Evolutionary conservation across 2,329 filamentous ascomycete genomes (phyloP).

Genomic region (Clonostachys rosea): DNA sequence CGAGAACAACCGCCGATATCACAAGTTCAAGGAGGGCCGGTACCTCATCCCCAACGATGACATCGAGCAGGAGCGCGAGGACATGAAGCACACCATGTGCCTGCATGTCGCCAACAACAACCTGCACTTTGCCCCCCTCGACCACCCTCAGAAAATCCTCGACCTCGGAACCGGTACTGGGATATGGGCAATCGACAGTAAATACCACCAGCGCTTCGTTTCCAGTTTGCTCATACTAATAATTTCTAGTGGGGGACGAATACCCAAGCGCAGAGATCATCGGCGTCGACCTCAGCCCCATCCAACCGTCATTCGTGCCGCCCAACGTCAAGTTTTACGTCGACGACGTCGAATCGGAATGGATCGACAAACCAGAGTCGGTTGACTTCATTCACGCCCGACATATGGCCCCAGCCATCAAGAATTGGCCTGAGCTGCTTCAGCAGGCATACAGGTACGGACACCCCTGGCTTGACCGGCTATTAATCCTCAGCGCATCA

Average conservation of each 20-base stretch:
- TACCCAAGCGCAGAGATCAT: conserved; percentile 29
- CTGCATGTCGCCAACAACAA: conserved; percentile 24
- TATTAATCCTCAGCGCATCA: background rate
- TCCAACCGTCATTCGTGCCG: conserved; percentile 31
- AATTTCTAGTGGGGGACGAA: conserved; percentile 22
- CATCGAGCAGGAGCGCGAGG: conserved; percentile 36
- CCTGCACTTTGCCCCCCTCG: conserved; percentile 35
- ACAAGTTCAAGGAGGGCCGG: conserved; percentile 31
- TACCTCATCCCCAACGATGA: conserved; percentile 36
- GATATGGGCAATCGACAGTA: conserved; percentile 40
- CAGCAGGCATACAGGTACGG: conserved; percentile 11
- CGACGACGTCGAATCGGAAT: conserved; percentile 24
- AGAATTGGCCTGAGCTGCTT: conserved; percentile 12
- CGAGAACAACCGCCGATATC: conserved; percentile 35
- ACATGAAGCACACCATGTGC: conserved; percentile 33
- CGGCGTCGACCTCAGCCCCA: conserved; percentile 31
- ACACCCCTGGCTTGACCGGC: no score
- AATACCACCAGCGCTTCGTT: conserved; percentile 2
- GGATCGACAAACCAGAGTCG: conserved; percentile 13
- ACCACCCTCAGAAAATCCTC: conserved; percentile 25
- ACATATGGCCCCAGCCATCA: conserved; percentile 26
- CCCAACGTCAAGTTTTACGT: conserved; percentile 32
- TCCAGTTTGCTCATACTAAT: background rate
- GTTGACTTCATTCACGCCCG: conserved; percentile 22
- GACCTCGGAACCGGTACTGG: conserved; percentile 30